Evolutionary conservation across 2,329 filamentous ascomycete genomes (phyloP), one percentile per base, ranked within the genome.

Genomic region (Fusarium brachygibbosum): DNA sequence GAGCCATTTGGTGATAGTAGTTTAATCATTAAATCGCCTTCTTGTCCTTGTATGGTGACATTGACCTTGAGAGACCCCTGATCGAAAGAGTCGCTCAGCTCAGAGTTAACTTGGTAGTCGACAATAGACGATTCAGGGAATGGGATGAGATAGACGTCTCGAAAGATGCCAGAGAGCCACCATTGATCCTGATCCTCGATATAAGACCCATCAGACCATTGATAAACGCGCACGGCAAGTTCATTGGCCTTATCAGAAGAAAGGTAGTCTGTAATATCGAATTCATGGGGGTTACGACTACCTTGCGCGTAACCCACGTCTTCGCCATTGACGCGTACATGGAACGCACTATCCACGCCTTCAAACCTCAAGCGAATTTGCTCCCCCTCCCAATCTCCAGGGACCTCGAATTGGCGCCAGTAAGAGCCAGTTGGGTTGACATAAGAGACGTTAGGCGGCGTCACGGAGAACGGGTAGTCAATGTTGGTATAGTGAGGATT

Each of bases 161-260:
- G 83, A 71, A 93, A 93, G 63, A 92, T 93, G 0, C 69, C 65
- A 13, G 65, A 69, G 0, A 91, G 77, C 86, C 88, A 89, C 89
- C 90, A 92, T 76, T 91, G 88, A 72, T 92, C 89, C 66, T 86
- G 89, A 63, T 92, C 90, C 73, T 93, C 91, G 34, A 93, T 87
- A 66, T 93, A 93, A 21, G 86, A 89, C 4, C 90, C 91, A 73
- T 93, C 89, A 34, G 88, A 92, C 70, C 87, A 88, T 75, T 93
- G 90, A 66, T 93, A 93, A 0, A 93, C 91, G 51, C 88, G 84
- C 0, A 93, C 90, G 4, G 86, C 85, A 4, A 93, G 76, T 2
- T 80, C 81, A 65, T 92, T 93, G 45, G 82, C 78, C 1, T 77
- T 76, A 2, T 78, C 74, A 4, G 77, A 40, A 2, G 79, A 75